Evolutionary conservation across 768 basidiomycete species (phyloP).

Genomic region (Leccinum olivaceopallidum): DNA sequence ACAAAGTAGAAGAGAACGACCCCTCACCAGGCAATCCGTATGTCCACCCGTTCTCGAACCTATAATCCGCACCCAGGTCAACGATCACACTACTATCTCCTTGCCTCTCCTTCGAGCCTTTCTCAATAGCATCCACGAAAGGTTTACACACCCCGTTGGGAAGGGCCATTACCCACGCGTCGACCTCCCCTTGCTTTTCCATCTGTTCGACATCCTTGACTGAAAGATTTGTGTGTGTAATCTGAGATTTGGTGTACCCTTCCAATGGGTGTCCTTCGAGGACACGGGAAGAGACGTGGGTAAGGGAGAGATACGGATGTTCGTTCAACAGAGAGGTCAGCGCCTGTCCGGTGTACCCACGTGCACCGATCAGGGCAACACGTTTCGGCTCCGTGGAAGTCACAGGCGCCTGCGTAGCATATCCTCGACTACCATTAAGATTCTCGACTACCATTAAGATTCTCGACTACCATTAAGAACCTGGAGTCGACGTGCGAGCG

Average conservation of each 20-base stretch:
- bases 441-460: slow-evolving; percentile 34
- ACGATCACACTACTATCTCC: slow-evolving; percentile 68
- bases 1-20: slow-evolving; percentile 33
- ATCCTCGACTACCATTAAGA: slow-evolving; percentile 65
- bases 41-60: slow-evolving; percentile 94
- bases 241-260: slow-evolving; percentile 72
- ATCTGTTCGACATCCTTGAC: slow-evolving; percentile 78
- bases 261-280: slow-evolving; percentile 80
- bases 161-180: slow-evolving; percentile 98
- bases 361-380: slow-evolving; percentile 92
- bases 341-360: slow-evolving; percentile 94
- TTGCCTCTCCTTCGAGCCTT: slow-evolving; percentile 59
- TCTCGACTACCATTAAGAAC: slow-evolving; percentile 39
- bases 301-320: slow-evolving; percentile 88
- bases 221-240: slow-evolving; percentile 82
- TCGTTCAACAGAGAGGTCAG: slow-evolving; percentile 80
- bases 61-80: slow-evolving; percentile 92
- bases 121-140: slow-evolving; percentile 93
- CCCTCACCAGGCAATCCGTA: slow-evolving; percentile 98
- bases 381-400: slow-evolving; percentile 72
- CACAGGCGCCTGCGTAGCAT: slow-evolving; percentile 61
- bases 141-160: slow-evolving; percentile 98
- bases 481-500: slow-evolving; percentile 27
- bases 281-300: slow-evolving; percentile 97
- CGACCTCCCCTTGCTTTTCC: slow-evolving; percentile 88